These are phyloP conservation scores for Puccinia hordei DNA, from an alignment of 1,284 basidiomycete genomes.

Conservation along the genomic window DNA sequence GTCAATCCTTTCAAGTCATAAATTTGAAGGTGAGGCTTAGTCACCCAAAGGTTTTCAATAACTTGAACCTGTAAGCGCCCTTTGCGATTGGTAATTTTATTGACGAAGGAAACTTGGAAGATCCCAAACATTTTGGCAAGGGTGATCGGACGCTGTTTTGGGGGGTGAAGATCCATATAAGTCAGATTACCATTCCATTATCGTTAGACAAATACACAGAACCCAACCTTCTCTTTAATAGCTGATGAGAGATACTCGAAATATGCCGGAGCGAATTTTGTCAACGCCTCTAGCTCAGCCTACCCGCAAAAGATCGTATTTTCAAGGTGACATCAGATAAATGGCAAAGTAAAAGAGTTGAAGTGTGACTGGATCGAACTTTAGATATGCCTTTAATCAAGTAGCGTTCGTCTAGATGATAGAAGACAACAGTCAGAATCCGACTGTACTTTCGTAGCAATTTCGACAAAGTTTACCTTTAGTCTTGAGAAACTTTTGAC, in stretches of 20 bases:
- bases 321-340: background rate
- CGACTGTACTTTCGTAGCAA: background rate
- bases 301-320: background rate
- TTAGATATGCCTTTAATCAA: conserved; percentile 95
- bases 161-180: conserved; percentile 54
- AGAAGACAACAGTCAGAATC: background rate
- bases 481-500: conserved; percentile 93
- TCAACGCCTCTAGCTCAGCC: conserved; percentile 85
- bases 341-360: background rate
- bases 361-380: conserved; percentile 58
- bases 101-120: conserved; percentile 90
- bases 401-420: conserved; percentile 81
- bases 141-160: conserved; percentile 79
- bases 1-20: conserved; percentile 94
- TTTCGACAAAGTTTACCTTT: conserved; percentile 66
- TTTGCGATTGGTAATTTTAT: conserved; percentile 73
- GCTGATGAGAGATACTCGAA: conserved; percentile 85
- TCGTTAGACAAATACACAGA: background rate
- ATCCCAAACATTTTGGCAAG: conserved; percentile 97
- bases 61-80: conserved; percentile 93
- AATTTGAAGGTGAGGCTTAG: conserved; percentile 45
- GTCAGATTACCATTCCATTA: background rate
- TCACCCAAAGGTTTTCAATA: conserved; percentile 78
- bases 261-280: conserved; percentile 94
- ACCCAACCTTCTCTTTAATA: conserved; percentile 40